phyloP scores from a whole-genome alignment of 495 filamentous ascomycete genomes.

The Jackrogersella minutella region DNA sequence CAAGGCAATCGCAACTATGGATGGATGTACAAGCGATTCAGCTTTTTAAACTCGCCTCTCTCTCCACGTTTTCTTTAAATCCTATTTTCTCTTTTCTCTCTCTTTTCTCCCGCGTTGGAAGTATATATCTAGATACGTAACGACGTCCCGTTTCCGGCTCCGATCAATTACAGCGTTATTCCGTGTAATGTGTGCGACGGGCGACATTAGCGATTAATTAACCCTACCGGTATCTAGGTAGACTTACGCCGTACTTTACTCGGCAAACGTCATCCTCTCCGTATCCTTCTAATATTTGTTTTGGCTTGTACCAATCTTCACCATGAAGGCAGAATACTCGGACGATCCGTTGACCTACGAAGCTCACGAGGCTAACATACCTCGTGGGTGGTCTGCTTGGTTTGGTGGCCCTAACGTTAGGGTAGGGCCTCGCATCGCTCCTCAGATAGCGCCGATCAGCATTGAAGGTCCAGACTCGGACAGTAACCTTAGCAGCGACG shows the following conservation, averaged over 20 bases:
- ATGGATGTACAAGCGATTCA: not conserved
- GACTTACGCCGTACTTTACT: slow-evolving; percentile 8
- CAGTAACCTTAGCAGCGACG: slow-evolving; percentile 52
- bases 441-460: slow-evolving; percentile 46
- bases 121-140: not conserved
- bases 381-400: slow-evolving; percentile 43
- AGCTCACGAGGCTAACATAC: slow-evolving; percentile 9
- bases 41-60: slow-evolving; percentile 3
- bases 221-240: no score
- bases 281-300: not conserved
- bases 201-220: slow-evolving; percentile 1
- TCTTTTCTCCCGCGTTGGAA: not conserved
- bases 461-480: slow-evolving; percentile 47
- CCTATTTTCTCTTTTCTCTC: not conserved
- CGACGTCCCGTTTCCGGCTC: not conserved
- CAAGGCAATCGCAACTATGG: slow-evolving; percentile 5
- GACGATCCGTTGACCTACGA: slow-evolving; percentile 28
- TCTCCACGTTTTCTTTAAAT: not conserved
- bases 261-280: not conserved
- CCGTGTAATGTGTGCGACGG: slow-evolving; percentile 16
- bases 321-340: slow-evolving; percentile 39
- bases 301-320: not conserved
- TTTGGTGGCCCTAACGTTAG: slow-evolving; percentile 49
- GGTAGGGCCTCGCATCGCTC: slow-evolving; percentile 56
- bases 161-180: not conserved